phyloP scores from a whole-genome alignment of 148 eudicot genomes.

The Oxyria digyna region DNA sequence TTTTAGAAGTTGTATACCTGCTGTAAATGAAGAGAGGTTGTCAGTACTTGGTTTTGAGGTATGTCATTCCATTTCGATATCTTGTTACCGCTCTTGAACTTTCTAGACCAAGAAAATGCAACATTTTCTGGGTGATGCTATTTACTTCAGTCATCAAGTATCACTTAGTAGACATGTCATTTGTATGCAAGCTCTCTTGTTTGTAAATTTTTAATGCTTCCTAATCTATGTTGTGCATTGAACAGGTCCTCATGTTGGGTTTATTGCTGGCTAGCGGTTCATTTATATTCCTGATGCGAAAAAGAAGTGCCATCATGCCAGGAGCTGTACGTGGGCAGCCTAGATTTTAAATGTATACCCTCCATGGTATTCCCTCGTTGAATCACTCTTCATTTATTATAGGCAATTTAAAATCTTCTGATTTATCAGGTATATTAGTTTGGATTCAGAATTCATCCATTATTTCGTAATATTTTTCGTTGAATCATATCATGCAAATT shows the following conservation, averaged over 20 bases:
- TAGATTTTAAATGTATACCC: constrained; percentile 3
- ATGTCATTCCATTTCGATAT: constrained; percentile 11
- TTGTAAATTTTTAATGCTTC: background rate
- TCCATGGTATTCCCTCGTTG: background rate
- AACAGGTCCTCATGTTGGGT: constrained; percentile 13
- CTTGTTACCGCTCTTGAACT: background rate
- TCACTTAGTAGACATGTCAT: no score
- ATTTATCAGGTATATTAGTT: background rate
- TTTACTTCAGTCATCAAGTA: background rate
- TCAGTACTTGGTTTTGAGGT: constrained; percentile 93
- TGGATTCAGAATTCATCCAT: background rate
- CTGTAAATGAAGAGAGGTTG: constrained; percentile 62
- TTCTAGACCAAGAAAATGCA: background rate
- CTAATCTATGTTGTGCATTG: background rate
- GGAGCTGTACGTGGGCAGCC: constrained; percentile 9
- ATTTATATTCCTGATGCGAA: constrained; percentile 7
- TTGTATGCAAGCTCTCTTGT: background rate
- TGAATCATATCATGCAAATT: background rate
- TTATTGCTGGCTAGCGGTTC: constrained; percentile 12
- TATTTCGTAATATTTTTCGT: background rate
- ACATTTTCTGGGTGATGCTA: background rate
- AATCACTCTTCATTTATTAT: background rate
- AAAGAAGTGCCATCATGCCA: background rate
- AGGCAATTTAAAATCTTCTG: background rate
- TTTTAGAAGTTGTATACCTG: constrained; percentile 76